Evolutionary conservation across 441 rosid genomes (phyloP).

Genomic region (Adansonia madagascariensis): DNA sequence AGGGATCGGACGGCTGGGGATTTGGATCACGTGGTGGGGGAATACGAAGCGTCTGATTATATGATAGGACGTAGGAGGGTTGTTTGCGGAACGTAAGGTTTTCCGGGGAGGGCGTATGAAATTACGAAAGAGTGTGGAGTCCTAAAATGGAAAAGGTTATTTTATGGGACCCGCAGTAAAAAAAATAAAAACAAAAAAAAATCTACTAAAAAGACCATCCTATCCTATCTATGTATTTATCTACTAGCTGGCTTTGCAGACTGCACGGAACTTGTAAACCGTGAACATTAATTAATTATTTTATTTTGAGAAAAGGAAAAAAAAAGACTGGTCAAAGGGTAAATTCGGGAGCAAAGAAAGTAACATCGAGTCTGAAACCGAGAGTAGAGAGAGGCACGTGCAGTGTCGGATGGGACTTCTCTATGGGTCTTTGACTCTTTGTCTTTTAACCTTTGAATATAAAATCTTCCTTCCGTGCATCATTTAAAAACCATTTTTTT

Average conservation of each 20-base stretch:
- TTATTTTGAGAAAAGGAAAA: neutral
- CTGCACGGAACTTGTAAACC: neutral
- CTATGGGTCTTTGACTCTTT: constrained; percentile 1
- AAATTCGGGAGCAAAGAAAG: constrained; percentile 25
- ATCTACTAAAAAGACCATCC: neutral
- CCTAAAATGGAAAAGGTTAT: neutral
- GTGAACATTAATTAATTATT: neutral
- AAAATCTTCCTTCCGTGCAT: no score
- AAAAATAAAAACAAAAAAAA: neutral
- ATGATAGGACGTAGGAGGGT: neutral
- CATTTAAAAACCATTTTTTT: no score
- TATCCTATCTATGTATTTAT: neutral
- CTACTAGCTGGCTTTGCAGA: neutral
- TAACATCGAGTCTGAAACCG: neutral
- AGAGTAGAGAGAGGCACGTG: constrained; percentile 11
- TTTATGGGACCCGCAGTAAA: constrained; percentile 17
- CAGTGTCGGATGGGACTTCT: constrained; percentile 30
- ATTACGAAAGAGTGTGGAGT: neutral
- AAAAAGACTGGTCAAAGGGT: constrained; percentile 34
- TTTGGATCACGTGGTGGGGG: neutral
- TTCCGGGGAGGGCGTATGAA: neutral
- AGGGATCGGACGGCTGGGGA: constrained; percentile 24
- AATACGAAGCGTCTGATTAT: neutral
- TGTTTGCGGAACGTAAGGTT: neutral
- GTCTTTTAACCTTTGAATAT: neutral